phyloP scores from a whole-genome alignment of 495 filamentous ascomycete genomes.

The Achaetomiella virescens region DNA sequence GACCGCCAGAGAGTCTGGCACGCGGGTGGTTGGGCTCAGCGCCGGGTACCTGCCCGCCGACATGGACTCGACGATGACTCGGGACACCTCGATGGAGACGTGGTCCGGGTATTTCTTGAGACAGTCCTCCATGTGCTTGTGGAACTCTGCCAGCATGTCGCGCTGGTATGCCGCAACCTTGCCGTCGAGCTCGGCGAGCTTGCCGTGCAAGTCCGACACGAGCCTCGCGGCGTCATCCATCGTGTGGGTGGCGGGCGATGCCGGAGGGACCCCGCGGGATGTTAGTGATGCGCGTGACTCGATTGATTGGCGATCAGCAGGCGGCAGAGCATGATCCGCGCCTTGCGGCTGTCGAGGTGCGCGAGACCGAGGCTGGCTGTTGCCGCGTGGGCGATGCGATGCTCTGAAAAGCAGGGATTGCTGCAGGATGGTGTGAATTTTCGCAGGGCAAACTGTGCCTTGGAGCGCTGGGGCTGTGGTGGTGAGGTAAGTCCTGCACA shows the following conservation, averaged over 20 bases:
- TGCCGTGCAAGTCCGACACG: conserved; percentile 43
- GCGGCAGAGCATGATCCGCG: conserved; percentile 15
- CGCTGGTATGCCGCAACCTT: conserved; percentile 45
- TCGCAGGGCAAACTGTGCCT: too few species aligned
- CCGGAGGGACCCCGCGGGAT: conserved; percentile 5
- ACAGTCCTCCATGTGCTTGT: conserved; percentile 40
- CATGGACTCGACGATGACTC: conserved; percentile 40
- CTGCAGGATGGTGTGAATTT: too few species aligned
- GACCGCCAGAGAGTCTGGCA: conserved; percentile 10
- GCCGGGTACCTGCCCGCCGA: conserved; percentile 31
- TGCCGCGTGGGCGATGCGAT: background rate
- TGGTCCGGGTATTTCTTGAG: conserved; percentile 40
- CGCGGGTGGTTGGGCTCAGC: conserved; percentile 23
- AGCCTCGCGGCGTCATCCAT: conserved; percentile 48
- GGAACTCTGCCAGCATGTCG: conserved; percentile 45
- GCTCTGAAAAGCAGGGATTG: background rate
- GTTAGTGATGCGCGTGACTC: conserved; percentile 20
- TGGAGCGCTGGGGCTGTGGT: background rate
- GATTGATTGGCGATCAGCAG: conserved; percentile 13
- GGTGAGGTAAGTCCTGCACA: conserved; percentile 3
- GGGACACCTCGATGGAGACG: conserved; percentile 39
- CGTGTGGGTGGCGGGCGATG: conserved; percentile 8
- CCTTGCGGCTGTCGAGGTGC: background rate
- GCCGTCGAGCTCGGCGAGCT: conserved; percentile 46
- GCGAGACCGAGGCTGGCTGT: background rate